These are phyloP conservation scores for Prosopis cineraria DNA, from an alignment of 306 rosid genomes.

Conservation along the genomic window DNA sequence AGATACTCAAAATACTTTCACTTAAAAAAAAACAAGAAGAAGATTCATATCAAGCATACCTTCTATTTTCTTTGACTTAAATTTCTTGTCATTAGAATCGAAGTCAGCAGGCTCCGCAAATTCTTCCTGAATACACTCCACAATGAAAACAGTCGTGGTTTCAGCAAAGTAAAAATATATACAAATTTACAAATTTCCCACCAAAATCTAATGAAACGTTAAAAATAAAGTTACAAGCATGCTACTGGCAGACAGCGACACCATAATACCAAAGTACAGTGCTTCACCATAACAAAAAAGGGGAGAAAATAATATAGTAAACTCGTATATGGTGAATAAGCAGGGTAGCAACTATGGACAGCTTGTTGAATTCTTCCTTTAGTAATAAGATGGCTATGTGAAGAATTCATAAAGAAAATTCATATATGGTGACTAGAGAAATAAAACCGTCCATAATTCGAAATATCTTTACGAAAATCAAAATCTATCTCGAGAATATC, in stretches of 20 bases:
- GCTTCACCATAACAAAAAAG: not conserved
- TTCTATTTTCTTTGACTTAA: slow-evolving; percentile 39
- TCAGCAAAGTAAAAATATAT: not conserved
- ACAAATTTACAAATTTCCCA: not conserved
- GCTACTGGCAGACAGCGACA: not conserved
- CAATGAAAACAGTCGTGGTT: not conserved
- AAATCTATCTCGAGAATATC: not conserved
- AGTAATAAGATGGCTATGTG: not conserved
- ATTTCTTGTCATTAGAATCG: slow-evolving; percentile 51
- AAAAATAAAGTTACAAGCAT: not conserved
- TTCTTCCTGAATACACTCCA: slow-evolving; percentile 59
- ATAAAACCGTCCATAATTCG: not conserved
- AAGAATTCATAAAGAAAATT: not conserved
- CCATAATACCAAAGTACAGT: not conserved
- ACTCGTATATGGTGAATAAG: not conserved
- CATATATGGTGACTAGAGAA: not conserved
- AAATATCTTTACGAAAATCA: not conserved
- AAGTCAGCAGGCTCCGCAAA: slow-evolving; percentile 60
- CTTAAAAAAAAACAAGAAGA: not conserved
- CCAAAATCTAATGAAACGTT: not conserved
- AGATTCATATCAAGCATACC: slow-evolving; percentile 25
- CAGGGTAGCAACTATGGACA: not conserved
- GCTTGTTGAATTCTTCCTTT: not conserved
- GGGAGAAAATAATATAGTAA: not conserved
- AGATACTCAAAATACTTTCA: slow-evolving; percentile 20